These are phyloP conservation scores for Eucalyptus leucophloia DNA, from an alignment of 345 rosid genomes.

Conservation along the genomic window DNA sequence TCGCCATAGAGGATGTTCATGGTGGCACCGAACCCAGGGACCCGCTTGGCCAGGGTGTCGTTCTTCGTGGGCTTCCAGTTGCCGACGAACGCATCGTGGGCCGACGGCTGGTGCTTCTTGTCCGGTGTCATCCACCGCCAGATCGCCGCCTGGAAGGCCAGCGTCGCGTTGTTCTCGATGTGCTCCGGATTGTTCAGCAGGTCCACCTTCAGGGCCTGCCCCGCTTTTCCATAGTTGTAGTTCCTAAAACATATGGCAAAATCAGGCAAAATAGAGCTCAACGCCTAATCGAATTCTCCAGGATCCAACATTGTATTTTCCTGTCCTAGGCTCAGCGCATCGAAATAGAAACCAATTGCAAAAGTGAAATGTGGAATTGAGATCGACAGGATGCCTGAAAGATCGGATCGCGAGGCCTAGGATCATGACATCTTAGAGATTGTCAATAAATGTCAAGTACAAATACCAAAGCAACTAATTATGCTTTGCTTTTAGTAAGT, in stretches of 20 bases:
- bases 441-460: not conserved
- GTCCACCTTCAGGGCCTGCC: conserved; percentile 62
- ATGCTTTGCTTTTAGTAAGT: not conserved
- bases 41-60: conserved; percentile 57
- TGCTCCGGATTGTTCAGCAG: conserved; percentile 59
- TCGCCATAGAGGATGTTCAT: conserved; percentile 75
- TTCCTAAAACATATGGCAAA: conserved; percentile 26
- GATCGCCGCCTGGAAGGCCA: conserved; percentile 72
- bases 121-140: conserved; percentile 91
- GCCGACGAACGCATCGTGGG: conserved; percentile 67
- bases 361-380: not conserved
- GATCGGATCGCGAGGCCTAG: not conserved
- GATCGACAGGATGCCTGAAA: not conserved
- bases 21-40: conserved; percentile 72
- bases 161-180: conserved; percentile 63
- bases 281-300: not conserved
- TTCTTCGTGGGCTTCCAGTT: conserved; percentile 84
- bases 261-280: not conserved
- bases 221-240: conserved; percentile 74
- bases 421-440: not conserved
- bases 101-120: conserved; percentile 65
- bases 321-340: not conserved
- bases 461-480: not conserved
- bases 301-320: not conserved
- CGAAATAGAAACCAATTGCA: not conserved